Evolutionary conservation across 768 basidiomycete species (phyloP), one percentile per base, ranked within the genome.

Genomic region (Mycena maculata): DNA sequence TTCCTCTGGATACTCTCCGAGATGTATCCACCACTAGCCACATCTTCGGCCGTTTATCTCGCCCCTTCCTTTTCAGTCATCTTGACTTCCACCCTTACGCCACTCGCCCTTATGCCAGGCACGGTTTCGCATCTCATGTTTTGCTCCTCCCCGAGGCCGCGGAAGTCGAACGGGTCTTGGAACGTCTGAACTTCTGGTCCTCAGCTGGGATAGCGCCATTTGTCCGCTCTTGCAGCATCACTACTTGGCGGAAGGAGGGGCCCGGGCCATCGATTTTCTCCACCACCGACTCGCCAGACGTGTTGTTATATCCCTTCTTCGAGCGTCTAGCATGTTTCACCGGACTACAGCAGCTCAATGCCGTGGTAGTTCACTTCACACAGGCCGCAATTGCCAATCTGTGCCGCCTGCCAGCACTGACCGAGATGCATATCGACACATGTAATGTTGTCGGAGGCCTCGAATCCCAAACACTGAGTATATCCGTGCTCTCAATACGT

Each of bases 181-280:
- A 55, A 13, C 62, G 62, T 28, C 16, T 63, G 6, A 15, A 36
- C 33, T 63, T 56, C 27, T 63, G 62, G 62, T 36, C 15, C 13
- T 63, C 62, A 6, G 44, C 31, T 4, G 44, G 39, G 18, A 49
- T 49, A 16, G 48, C 48, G 3, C 52, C 42, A 0, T 16, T 27
- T 20, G 61, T 63, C 22, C 53, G 53, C 15, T 55, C 53, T 9
- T 63, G 53, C 53, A 15, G 20, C 4, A 22, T 61, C 20, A n/a
- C 15, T 2, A 20, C 60, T 2, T 31, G 39, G 49, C 9, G n/a
- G 2, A 12, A 23, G n/a, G n/a, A 31, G 20, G 30, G 53, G n/a
- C n/a, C n/a, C n/a, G n/a, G n/a, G n/a, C n/a, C n/a, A n/a, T n/a
- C n/a, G n/a, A 18, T 10, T 20, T 45, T 28, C 8, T 25, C n/a